These are phyloP conservation scores for Ganoderma meredithae DNA, from an alignment of 1,284 basidiomycete species.

Conservation along the genomic window DNA sequence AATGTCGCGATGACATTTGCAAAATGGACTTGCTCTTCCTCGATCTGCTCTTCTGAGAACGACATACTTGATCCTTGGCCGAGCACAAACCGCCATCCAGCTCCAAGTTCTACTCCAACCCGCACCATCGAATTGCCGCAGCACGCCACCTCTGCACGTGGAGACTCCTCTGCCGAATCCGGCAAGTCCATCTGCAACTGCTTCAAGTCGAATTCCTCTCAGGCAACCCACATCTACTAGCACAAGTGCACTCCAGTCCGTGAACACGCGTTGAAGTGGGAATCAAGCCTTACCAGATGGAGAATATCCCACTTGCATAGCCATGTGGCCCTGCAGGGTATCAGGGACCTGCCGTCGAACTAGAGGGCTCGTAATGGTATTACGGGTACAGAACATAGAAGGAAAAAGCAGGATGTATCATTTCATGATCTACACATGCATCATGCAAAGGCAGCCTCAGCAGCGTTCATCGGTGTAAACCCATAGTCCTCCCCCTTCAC, in stretches of 20 bases:
- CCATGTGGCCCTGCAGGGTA: not conserved
- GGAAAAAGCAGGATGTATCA: conserved; percentile 19
- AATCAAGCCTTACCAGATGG: not conserved
- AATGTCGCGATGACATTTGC: conserved; percentile 74
- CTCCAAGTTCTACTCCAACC: too few species aligned
- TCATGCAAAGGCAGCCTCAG: conserved; percentile 54
- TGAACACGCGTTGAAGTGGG: not conserved
- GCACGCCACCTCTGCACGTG: not conserved
- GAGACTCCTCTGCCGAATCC: not conserved
- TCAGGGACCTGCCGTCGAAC: not conserved
- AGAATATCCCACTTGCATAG: not conserved
- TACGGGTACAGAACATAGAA: not conserved
- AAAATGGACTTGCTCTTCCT: conserved; percentile 68
- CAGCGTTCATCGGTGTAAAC: conserved; percentile 46
- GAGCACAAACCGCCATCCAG: not conserved
- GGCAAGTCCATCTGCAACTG: not conserved
- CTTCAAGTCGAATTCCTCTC: too few species aligned
- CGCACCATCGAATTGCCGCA: not conserved
- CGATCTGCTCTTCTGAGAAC: conserved; percentile 40
- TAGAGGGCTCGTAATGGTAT: not conserved
- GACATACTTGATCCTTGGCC: conserved; percentile 32
- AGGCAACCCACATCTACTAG: too few species aligned
- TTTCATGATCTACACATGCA: conserved; percentile 32
- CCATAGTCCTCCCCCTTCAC: conserved; percentile 68
- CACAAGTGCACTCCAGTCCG: too few species aligned